Evolutionary conservation across 78 protist genomes (phyloP).

Genomic region (Cavenderia fasciculata): DNA sequence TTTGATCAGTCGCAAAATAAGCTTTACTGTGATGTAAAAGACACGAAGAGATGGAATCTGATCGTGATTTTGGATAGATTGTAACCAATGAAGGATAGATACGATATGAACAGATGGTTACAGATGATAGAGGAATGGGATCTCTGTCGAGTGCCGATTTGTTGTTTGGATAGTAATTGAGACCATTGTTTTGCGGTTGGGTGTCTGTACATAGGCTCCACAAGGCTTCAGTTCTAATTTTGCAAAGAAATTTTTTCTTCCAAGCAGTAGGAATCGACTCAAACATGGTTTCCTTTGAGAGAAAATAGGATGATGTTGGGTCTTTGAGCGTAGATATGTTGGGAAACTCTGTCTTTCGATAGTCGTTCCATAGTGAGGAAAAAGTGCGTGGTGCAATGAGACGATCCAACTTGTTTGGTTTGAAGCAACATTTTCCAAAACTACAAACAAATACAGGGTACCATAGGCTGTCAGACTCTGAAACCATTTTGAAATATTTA

Average conservation of each 20-base stretch:
- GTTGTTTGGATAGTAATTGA: neutral
- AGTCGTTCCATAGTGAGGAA: slow-evolving; percentile 32
- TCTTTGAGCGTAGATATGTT: neutral
- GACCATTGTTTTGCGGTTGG: slow-evolving; percentile 18
- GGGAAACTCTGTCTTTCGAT: slow-evolving; percentile 37
- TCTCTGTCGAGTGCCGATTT: neutral
- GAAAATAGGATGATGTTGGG: slow-evolving; percentile 17
- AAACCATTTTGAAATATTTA: slow-evolving; percentile 18
- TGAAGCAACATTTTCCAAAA: slow-evolving; percentile 35
- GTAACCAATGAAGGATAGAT: slow-evolving; percentile 46
- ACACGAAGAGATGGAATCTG: slow-evolving; percentile 7
- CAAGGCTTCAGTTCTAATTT: slow-evolving; percentile 41
- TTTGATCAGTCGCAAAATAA: neutral
- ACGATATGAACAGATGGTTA: slow-evolving; percentile 25
- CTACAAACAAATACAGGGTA: slow-evolving; percentile 15
- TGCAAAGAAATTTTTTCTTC: slow-evolving; percentile 47
- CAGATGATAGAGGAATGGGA: neutral
- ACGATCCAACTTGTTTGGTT: neutral
- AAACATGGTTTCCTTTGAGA: slow-evolving; percentile 42
- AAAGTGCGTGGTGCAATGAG: neutral
- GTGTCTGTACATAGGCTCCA: slow-evolving; percentile 18
- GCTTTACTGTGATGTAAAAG: neutral
- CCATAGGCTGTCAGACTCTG: slow-evolving; percentile 42
- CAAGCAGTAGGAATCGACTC: slow-evolving; percentile 30
- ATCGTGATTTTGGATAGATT: neutral